Evolutionary conservation across 2,329 filamentous ascomycete species (phyloP), one percentile per base, ranked within the genome.

Genomic region (Beauveria medogensis): DNA sequence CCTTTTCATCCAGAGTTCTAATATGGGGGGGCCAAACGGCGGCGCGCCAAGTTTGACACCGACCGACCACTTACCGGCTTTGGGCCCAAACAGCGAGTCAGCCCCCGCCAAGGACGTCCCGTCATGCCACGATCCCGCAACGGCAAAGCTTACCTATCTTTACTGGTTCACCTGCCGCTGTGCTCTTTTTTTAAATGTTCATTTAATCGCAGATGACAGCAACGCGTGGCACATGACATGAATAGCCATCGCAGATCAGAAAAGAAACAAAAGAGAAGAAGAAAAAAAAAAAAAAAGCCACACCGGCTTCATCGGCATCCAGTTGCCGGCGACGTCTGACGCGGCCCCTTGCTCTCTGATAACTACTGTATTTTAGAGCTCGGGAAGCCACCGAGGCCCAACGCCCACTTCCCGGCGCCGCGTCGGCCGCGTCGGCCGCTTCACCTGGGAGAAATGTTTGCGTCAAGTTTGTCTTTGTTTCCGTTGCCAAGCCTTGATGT

Each of bases 221-320:
- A 46, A 47, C 34, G 34, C 34, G 34, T 37, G 34, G 34, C 12
- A 37, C 14, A 37, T 37, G 14, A 16, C 5, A 37, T 37, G 34
- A 37, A 37, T 37, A 37, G 34, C 34, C 34, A 37, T 37, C 14
- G 14, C 5, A 16, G 34, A 37, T 37, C 2, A 16, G 14, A 14
- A 4, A 37, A 37, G 34, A 37, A 37, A 37, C 10, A 9, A 30
- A 30, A 50, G 2, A 34, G 12, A 34, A 37, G 12, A 37, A 34
- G 24, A 24, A 34, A 34, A 30, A 9, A 55, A 43, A 14, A 37
- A 37, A 37, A 37, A 34, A 9, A 55, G 54, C 54, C 54, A 47
- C 52, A 24, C 54, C 54, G 54, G 54, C 41, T 48, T 37, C 28
- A 56, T 47, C 54, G 54, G 54, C 54, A 48, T 26, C 28, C n/a